Evolutionary conservation across 2,329 filamentous ascomycete genomes (phyloP).

Genomic region (Aspergillus persii): DNA sequence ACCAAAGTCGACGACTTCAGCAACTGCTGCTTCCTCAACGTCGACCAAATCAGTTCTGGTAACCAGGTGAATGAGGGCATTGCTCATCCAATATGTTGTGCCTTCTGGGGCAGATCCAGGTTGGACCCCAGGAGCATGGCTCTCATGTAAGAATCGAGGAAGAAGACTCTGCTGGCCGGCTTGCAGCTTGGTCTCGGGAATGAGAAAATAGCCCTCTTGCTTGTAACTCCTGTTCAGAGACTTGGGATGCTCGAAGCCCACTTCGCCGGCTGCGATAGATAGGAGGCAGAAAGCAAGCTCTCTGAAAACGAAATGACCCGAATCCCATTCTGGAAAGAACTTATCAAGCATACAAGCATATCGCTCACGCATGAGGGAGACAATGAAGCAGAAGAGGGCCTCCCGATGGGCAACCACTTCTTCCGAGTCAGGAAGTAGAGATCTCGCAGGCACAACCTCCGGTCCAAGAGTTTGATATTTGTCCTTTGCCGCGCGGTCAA

Average conservation of each 20-base stretch:
- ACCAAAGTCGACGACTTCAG: conserved; percentile 12
- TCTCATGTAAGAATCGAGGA: conserved; percentile 15
- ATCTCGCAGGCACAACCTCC: neutral
- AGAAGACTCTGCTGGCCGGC: conserved; percentile 7
- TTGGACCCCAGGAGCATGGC: conserved; percentile 11
- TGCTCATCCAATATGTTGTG: conserved; percentile 15
- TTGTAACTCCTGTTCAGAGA: conserved; percentile 10
- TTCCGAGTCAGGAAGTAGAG: neutral
- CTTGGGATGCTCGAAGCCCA: conserved; percentile 4
- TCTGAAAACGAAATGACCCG: conserved; percentile 13
- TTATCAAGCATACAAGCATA: conserved; percentile 11
- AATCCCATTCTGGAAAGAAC: conserved; percentile 11
- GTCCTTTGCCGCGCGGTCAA: neutral
- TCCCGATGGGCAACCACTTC: neutral
- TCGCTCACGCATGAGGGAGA: neutral
- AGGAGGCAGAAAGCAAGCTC: conserved; percentile 18
- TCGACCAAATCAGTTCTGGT: conserved; percentile 14
- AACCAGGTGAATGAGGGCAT: conserved; percentile 14
- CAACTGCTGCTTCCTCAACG: conserved; percentile 15
- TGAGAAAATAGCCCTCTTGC: conserved; percentile 14
- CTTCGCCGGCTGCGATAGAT: conserved; percentile 17
- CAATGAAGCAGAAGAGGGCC: conserved; percentile 4
- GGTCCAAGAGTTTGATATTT: conserved; percentile 1
- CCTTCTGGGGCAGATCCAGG: conserved; percentile 17
- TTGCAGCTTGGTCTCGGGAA: neutral